Percentiles rank a stretch among this genome's conserved stretches.
Evolutionary conservation across 495 filamentous ascomycete genomes (phyloP).

Genomic region (Hyaloscypha variabilis): DNA sequence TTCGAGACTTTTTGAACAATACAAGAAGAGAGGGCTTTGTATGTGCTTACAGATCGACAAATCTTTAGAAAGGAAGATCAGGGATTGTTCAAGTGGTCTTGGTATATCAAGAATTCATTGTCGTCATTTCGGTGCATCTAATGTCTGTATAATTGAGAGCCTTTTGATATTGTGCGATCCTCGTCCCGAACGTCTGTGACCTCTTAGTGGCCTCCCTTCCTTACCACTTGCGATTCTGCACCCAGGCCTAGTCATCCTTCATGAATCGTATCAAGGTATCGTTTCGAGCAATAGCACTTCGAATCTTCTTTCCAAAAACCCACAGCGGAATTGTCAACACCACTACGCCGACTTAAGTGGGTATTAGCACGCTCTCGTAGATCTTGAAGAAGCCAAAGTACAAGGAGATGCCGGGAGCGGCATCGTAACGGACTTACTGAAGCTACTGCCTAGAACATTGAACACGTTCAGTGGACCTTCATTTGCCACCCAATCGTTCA

Average conservation of each 20-base stretch:
- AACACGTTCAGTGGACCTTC: slow-evolving; percentile 52
- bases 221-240: background rate
- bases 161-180: background rate
- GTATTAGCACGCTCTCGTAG: background rate
- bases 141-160: background rate
- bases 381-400: background rate
- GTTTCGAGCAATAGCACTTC: slow-evolving; percentile 48
- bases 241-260: slow-evolving; percentile 36
- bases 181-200: background rate
- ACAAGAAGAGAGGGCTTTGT: no score
- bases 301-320: slow-evolving; percentile 54
- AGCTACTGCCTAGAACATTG: slow-evolving; percentile 49
- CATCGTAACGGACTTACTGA: slow-evolving; percentile 9
- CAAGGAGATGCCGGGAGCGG: background rate
- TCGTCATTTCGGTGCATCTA: no score
- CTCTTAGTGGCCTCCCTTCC: background rate
- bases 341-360: slow-evolving; percentile 39
- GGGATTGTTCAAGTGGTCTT: no score
- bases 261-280: slow-evolving; percentile 49
- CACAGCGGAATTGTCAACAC: slow-evolving; percentile 55
- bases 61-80: no score
- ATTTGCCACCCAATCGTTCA: slow-evolving; percentile 50
- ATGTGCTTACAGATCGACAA: no score
- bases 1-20: no score
- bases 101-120: no score